Conservation (phyloP, 176 grass and related monocot species). For the Saccharum spontaneum region DNA sequence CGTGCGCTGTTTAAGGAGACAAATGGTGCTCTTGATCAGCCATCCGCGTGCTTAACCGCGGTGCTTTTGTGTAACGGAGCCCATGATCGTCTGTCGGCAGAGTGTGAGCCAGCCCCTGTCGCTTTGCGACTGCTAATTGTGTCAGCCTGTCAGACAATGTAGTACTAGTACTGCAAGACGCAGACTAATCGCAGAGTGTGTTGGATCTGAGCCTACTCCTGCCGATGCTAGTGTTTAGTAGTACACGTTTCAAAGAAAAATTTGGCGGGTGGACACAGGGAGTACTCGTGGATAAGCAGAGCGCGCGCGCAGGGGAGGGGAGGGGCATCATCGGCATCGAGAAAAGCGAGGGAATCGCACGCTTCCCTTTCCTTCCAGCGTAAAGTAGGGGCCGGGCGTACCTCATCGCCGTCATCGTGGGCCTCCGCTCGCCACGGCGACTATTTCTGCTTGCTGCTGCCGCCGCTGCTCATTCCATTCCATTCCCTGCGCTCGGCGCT, state of each 20-base stretch:
- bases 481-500: not conserved
- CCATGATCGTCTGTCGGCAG: slow-evolving; percentile 34
- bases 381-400: slow-evolving; percentile 23
- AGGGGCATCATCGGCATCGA: slow-evolving; percentile 36
- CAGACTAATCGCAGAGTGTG: not conserved
- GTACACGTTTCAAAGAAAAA: slow-evolving; percentile 43
- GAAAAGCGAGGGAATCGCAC: slow-evolving; percentile 40
- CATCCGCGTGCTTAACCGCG: not conserved
- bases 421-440: not conserved
- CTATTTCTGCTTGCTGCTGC: not conserved
- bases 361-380: slow-evolving; percentile 18
- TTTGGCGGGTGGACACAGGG: slow-evolving; percentile 32
- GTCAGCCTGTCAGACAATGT: not conserved
- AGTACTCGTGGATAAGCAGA: not conserved
- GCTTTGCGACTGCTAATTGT: not conserved
- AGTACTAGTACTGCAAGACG: not conserved
- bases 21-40: not conserved
- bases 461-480: slow-evolving; percentile 30
- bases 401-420: slow-evolving; percentile 58
- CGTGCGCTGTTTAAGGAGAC: slow-evolving; percentile 32
- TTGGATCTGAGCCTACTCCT: slow-evolving; percentile 5
- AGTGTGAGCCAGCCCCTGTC: not conserved
- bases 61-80: not conserved
- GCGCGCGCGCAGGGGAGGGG: not conserved
- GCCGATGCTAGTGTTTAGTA: not conserved